Base-by-base conservation (phyloP, 2,329 filamentous ascomycete genomes). In the Aspergillus glaucus region DNA sequence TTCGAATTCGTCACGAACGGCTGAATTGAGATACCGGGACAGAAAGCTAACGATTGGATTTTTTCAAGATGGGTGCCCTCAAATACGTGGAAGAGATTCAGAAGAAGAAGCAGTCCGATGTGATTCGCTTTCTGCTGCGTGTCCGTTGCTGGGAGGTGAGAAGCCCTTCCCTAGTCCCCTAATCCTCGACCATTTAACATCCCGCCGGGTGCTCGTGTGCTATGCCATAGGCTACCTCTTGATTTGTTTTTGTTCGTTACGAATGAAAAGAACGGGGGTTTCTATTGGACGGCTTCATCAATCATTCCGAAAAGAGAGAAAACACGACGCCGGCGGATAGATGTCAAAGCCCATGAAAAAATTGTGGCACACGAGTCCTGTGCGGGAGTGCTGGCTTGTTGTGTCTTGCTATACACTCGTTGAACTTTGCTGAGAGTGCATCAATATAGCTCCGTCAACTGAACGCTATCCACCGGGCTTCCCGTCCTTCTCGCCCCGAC, bases 71-170 rank as follows among this genome's bases (percentile, higher is more conserved):
- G 93, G 93, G 93, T 88, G 92, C 92, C 82, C 89, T 96, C 79
- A 98, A 98, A 82, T 98, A 95, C 83, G 89, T 98, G 80, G 94
- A 98, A 86, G 93, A 98, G 85, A 87, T 98, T 82, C 90, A 96
- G 79, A 97, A 98, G 90, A 96, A 95, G 89, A 98, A 98, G 90
- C 93, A 98, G 87, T 95, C 89, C 77, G 93, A 98, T 85, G 87
- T 98, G 74, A 88, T 97, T 82, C 91, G 91, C 82, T 98, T 98
- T 85, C 87, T 98, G 80, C 89, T 96, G 79, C 92, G 90, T 77
- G 90, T 95, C 75, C 91, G 93, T 81, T 98, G 93, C 91, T 98
- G 93, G 93, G 93, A 98, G 88, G 92, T 77, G 73, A 76, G 73
- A 71, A 66, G 19, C 15, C 15, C 17, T 40, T 40, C 10, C 10